phyloP scores from a whole-genome alignment of 2,329 filamentous ascomycete genomes.

The Zarea fungicola region DNA sequence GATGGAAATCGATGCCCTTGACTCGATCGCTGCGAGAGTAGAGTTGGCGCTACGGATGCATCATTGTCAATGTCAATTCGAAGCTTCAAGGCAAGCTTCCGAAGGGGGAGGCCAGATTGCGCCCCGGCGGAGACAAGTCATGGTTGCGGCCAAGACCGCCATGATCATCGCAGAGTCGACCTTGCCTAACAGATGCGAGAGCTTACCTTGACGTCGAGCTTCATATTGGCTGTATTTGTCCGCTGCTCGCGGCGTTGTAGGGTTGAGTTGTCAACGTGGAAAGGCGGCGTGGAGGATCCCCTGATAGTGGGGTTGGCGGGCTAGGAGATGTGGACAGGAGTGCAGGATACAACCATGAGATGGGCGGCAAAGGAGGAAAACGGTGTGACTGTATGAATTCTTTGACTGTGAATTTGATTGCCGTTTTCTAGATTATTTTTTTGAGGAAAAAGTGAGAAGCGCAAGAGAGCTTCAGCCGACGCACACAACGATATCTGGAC shows the following conservation, averaged over 20 bases:
- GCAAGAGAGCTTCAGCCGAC: neutral
- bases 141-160: neutral
- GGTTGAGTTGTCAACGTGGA: constrained; percentile 9
- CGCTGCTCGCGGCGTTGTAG: constrained; percentile 9
- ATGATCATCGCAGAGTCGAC: neutral
- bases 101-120: constrained; percentile 12
- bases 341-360: neutral
- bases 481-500: constrained; percentile 1
- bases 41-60: constrained; percentile 34
- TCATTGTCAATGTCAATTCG: constrained; percentile 1
- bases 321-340: constrained; percentile 7
- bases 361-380: neutral
- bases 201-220: constrained; percentile 39
- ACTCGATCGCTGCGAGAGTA: constrained; percentile 87
- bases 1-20: constrained; percentile 96
- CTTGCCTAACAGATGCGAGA: neutral
- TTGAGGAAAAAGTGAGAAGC: neutral
- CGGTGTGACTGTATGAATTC: neutral
- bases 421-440: neutral
- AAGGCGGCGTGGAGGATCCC: constrained; percentile 15
- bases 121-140: neutral
- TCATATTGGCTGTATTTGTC: constrained; percentile 30
- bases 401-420: neutral
- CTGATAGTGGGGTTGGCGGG: constrained; percentile 15
- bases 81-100: neutral